A percentile compares a stretch with the other conserved stretches of the same genome.
These are phyloP conservation scores for Dinochytrium kinnereticum DNA, from an alignment of 371 early-diverging fungal species.

Conservation along the genomic window DNA sequence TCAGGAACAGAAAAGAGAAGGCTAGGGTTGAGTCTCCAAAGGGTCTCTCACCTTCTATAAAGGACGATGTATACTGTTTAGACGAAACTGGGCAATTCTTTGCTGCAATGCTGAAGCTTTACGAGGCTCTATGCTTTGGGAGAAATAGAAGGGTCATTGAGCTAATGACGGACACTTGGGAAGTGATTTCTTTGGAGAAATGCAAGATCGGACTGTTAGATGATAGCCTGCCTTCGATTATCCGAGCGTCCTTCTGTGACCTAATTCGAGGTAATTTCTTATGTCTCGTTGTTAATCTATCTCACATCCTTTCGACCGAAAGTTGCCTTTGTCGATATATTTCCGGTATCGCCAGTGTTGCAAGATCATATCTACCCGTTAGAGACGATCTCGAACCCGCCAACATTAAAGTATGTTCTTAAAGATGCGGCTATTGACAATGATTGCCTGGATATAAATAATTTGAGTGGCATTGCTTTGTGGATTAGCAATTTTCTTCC, in stretches of 20 bases:
- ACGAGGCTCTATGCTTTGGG: constrained; percentile 39
- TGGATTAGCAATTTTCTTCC: constrained; percentile 24
- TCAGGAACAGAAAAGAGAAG: too few relatives aligned
- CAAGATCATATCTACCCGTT: constrained; percentile 33
- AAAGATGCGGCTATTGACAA: constrained; percentile 11
- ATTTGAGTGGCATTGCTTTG: not conserved
- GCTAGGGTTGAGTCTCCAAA: too few relatives aligned
- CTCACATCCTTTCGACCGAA: not conserved
- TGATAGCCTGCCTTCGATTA: constrained; percentile 42
- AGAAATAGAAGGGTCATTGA: constrained; percentile 32
- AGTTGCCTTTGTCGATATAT: constrained; percentile 40
- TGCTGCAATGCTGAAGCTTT: constrained; percentile 32
- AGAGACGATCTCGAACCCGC: constrained; percentile 8
- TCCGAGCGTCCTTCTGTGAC: constrained; percentile 54
- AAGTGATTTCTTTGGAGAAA: constrained; percentile 44
- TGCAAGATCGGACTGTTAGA: constrained; percentile 51
- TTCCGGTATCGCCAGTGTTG: constrained; percentile 21
- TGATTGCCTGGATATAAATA: not conserved
- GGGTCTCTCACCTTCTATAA: too few relatives aligned
- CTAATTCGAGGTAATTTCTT: constrained; percentile 55
- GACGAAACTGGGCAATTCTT: constrained; percentile 7
- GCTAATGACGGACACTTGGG: constrained; percentile 25
- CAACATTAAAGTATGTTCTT: constrained; percentile 23
- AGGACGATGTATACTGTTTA: not conserved
- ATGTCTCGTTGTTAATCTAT: not conserved